Base-by-base conservation (phyloP, 352 stramenopile genomes). In the Achlya hypogyna region DNA sequence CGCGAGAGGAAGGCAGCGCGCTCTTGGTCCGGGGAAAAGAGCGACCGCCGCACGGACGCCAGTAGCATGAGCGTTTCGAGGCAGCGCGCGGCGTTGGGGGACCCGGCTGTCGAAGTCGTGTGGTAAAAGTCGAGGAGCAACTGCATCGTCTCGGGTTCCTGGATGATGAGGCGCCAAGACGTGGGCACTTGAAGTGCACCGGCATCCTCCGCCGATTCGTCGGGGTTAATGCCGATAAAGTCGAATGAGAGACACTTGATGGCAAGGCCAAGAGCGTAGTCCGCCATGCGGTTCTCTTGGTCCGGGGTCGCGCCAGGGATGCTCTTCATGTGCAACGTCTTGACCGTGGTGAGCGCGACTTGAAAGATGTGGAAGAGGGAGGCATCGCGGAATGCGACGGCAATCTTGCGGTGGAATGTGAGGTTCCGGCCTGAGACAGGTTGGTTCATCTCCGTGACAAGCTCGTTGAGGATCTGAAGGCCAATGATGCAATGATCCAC, bases 181-280 rank as follows among this genome's bases (percentile, higher is more conserved):
- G 89, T 97, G 0, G 96, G 97, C 10, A 98, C 91, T 81, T 99
- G 96, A 56, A 99, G 91, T 6, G 96, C 98, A 5, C 96, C 96
- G 16, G 98, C 95, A 62, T 99, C 96, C 65, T 99, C 96, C 0
- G 93, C 92, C 0, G 91, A 98, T 76, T 99, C 96, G 70, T 99
- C 96, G 14, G 96, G 93, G 75, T 99, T 99, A 8, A 96, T 99
- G 35, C 97, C 97, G 65, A 99, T 99, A 75, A 99, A 99, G 75
- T 99, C 97, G 79, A 98, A 99, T 12, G 89, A 98, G 28, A 99
- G 74, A 76, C 95, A 98, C 65, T 97, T 93, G 60, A 97, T 96
- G 23, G 86, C 81, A 32, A 99, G 78, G 25, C 82, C 76, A 14
- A 99, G 78, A 25, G 94, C 87, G 56, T 97, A 91, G 72, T 98